Evolutionary conservation across 306 rosid species (phyloP), one percentile per base, ranked within the genome.

Genomic region (Arachis hypogaea): DNA sequence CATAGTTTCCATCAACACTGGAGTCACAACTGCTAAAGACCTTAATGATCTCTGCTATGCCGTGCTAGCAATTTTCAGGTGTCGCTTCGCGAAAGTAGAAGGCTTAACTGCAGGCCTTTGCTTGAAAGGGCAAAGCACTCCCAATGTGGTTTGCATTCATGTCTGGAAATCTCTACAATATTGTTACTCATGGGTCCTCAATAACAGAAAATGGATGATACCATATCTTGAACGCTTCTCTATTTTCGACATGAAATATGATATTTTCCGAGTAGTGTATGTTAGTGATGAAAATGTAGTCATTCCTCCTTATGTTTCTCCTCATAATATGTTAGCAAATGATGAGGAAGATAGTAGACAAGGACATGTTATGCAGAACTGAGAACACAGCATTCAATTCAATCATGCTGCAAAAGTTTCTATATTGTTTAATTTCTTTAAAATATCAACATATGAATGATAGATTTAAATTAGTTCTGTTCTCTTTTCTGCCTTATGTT

Each of bases 121-220:
- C 78, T 68, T 90, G 82, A 87, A 74, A 73, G 78, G 84, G 60
- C 86, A 88, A 57, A 75, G 59, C 72, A 72, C 71, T 62, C 83
- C 91, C 0, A 75, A 63, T 8, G 80, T 86, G 4, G 75, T 78
- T 12, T 84, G 83, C 59, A 58, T 90, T 5, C 77, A 74, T 12
- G 91, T 90, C 71, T 90, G 96, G 96, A 85, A 88, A 40, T 84
- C 89, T n/a, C 82, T 81, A 18, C 89, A 77, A 6, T 59, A 56
- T 45, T 90, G 86, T 63, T 90, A 90, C 84, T 79, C 93, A 1
- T 88, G 91, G 93, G 50, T 86, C 56, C 50, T 90, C 30, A 74
- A 64, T 40, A 82, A 79, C 14, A 71, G 86, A 69, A 81, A 65
- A 2, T 77, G 83, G 28, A 78, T 82, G 83, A 52, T 83, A 28